A percentile compares a stretch with the other conserved stretches of the same genome.
phyloP scores from a whole-genome alignment of 371 early-diverging fungal genomes.

The Mortierella sp. region DNA sequence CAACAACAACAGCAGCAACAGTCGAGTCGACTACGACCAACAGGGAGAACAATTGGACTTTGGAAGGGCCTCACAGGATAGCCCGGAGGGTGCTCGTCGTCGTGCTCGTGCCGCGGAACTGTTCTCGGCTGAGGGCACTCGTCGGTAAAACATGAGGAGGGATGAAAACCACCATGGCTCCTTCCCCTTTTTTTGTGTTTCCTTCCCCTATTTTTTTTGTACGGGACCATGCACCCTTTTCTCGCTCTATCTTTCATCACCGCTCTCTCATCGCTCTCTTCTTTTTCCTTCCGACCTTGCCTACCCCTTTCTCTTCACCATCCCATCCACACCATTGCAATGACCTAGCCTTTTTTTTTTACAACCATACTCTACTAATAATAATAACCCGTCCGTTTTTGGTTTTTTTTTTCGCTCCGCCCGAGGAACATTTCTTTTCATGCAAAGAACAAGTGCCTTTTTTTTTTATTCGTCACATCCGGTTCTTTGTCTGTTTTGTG shows the following conservation, averaged over 20 bases:
- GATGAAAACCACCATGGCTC: not conserved
- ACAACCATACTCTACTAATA: not conserved
- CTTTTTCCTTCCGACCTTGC: not conserved
- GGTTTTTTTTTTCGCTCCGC: not conserved
- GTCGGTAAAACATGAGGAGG: constrained; percentile 1
- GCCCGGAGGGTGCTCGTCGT: constrained; percentile 24
- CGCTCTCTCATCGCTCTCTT: not conserved
- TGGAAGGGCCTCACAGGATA: constrained; percentile 6
- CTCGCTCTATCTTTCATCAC: not conserved
- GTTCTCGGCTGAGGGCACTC: constrained; percentile 24
- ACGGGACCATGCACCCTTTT: not conserved
- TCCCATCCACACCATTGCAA: not conserved
- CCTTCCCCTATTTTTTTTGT: not conserved
- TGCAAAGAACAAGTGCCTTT: not conserved
- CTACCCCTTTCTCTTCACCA: not conserved
- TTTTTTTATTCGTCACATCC: not conserved
- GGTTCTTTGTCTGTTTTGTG: not conserved
- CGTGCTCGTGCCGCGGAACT: constrained; percentile 33
- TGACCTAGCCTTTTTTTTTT: not conserved
- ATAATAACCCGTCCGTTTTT: not conserved
- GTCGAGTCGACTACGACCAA: not conserved
- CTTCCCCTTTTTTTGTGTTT: not conserved
- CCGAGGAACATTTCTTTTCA: not conserved
- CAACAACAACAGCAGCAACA: not conserved
- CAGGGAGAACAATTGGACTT: constrained; percentile 11